phyloP scores from a whole-genome alignment of 2,329 filamentous ascomycete genomes.

The Exophiala spinifera region DNA sequence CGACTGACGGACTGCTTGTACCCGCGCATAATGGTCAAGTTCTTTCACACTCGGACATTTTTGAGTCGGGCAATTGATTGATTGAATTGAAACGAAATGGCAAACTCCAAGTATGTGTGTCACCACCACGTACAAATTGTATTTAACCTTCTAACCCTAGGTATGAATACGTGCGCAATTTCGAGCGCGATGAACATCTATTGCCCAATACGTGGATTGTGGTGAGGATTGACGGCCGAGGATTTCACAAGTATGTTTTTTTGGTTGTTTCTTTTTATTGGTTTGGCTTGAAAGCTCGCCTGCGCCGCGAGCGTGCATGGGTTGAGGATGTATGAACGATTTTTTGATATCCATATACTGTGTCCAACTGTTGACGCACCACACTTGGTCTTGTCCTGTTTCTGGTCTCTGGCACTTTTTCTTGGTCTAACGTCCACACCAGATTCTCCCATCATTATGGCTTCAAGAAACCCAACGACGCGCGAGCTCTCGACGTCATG shows the following conservation, averaged over 20 bases:
- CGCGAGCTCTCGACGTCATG: slow-evolving; percentile 84
- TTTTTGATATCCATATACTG: no score
- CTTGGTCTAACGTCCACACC: not conserved
- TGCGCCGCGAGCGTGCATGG: no score
- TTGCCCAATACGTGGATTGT: slow-evolving; percentile 95
- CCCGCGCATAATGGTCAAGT: slow-evolving; percentile 14
- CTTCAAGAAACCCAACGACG: slow-evolving; percentile 92
- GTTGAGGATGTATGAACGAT: no score
- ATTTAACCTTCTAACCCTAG: slow-evolving; percentile 52
- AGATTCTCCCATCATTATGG: slow-evolving; percentile 79
- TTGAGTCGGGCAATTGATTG: not conserved
- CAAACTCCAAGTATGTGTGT: slow-evolving; percentile 40
- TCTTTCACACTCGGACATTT: not conserved
- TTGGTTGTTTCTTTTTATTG: no score
- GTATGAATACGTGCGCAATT: slow-evolving; percentile 89
- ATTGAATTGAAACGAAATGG: no score
- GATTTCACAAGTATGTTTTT: slow-evolving; percentile 84
- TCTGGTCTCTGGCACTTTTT: not conserved
- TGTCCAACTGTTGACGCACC: no score
- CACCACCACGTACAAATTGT: no score
- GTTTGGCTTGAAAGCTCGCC: no score
- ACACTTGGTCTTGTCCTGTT: no score
- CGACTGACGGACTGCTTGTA: no score
- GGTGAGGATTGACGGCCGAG: slow-evolving; percentile 86
- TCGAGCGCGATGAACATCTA: slow-evolving; percentile 77